Percentiles rank a stretch among this genome's conserved stretches.
phyloP scores from a whole-genome alignment of 345 rosid species.

The Gossypium turneri region DNA sequence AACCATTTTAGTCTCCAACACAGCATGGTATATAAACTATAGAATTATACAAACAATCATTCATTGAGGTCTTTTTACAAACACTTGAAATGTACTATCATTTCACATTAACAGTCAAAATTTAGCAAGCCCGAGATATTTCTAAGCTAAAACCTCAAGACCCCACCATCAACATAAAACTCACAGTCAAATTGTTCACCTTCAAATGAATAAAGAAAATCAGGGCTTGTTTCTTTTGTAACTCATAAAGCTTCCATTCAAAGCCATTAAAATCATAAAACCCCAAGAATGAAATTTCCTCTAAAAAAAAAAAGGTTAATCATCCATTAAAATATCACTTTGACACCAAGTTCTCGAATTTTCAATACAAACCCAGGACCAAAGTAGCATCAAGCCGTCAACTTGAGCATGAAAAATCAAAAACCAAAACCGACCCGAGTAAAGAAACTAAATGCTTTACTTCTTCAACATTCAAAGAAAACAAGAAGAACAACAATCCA shows the following conservation, averaged over 20 bases:
- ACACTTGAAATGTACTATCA: neutral
- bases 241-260: neutral
- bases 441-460: neutral
- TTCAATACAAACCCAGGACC: too few relatives aligned
- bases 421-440: neutral
- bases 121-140: neutral
- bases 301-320: neutral
- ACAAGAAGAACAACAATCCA: neutral
- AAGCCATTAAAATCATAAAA: neutral
- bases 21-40: neutral
- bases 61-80: neutral
- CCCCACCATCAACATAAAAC: neutral
- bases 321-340: neutral
- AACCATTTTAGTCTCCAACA: neutral
- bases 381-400: neutral
- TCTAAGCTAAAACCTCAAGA: neutral
- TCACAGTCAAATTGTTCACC: neutral
- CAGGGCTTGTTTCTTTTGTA: neutral
- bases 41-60: neutral
- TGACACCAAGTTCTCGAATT: too few relatives aligned
- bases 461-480: neutral
- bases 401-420: neutral
- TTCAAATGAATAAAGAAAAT: neutral
- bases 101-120: neutral
- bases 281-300: neutral